Evolutionary conservation across 768 basidiomycete species (phyloP).

Genomic region (Leccinum subgranulosum): DNA sequence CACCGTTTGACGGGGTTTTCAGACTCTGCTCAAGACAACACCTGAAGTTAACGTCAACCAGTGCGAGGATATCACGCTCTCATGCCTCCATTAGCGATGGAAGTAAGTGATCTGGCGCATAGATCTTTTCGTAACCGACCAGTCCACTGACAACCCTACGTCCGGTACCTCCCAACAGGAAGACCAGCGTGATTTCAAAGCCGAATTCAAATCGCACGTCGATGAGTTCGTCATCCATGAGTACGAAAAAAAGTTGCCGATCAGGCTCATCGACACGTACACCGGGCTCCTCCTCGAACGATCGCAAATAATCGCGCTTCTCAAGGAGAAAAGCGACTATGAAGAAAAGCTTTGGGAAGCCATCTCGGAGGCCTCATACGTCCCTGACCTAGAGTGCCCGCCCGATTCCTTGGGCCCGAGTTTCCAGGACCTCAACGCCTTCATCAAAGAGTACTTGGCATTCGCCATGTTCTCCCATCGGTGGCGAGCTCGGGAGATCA

Average conservation of each 20-base stretch:
- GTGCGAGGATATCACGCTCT: background rate
- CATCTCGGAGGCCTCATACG: background rate
- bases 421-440: conserved; percentile 2
- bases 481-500: conserved; percentile 19
- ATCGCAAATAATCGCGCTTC: conserved; percentile 16
- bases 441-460: conserved; percentile 21
- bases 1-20: background rate
- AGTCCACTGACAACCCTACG: background rate
- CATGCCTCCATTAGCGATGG: background rate
- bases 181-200: conserved; percentile 5
- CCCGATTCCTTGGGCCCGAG: background rate
- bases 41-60: background rate
- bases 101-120: background rate
- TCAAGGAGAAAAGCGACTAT: conserved; percentile 15
- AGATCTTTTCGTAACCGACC: too few species aligned
- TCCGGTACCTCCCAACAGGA: background rate
- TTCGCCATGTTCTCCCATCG: conserved; percentile 30
- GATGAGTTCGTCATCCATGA: conserved; percentile 14
- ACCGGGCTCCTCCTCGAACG: conserved; percentile 21
- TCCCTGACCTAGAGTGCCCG: background rate
- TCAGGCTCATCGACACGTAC: conserved; percentile 26
- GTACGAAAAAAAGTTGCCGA: conserved; percentile 16
- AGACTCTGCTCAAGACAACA: background rate
- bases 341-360: conserved; percentile 1
- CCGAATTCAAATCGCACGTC: conserved; percentile 13